A percentile compares a stretch with the other conserved stretches of the same genome.
These are phyloP conservation scores for Porcisia deanei DNA, from an alignment of 208 protist species.

Conservation along the genomic window DNA sequence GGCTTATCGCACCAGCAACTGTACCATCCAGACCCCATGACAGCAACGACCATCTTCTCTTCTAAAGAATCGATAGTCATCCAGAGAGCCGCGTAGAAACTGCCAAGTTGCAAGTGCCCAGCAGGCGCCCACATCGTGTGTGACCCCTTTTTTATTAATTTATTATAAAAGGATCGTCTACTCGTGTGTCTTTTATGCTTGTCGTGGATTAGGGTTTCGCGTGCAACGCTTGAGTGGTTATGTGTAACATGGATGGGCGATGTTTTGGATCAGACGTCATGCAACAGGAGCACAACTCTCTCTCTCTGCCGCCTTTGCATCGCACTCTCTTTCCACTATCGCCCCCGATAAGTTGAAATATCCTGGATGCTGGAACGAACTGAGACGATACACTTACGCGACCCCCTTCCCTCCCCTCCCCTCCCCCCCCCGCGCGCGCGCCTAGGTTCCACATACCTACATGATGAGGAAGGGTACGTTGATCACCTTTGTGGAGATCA, in stretches of 20 bases:
- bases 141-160: not conserved
- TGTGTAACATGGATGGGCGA: not conserved
- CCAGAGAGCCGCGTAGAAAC: not conserved
- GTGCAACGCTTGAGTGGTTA: not conserved
- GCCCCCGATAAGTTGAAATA: not conserved
- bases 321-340: too few relatives aligned
- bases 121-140: not conserved
- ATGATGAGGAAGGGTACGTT: not conserved
- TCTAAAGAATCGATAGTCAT: not conserved
- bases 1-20: not conserved
- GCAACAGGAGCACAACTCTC: not conserved
- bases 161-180: not conserved
- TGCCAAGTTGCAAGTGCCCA: not conserved
- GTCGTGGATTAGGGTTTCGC: not conserved
- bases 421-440: not conserved
- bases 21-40: not conserved
- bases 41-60: not conserved
- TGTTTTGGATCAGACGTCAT: not conserved
- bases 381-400: not conserved
- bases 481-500: conserved; percentile 4
- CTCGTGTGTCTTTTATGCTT: not conserved
- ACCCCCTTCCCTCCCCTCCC: not conserved
- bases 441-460: not conserved
- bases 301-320: not conserved
- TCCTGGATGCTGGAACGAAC: not conserved